These are phyloP conservation scores for Mortierella sp. DNA, from an alignment of 371 early-diverging fungal species.

Conservation along the genomic window DNA sequence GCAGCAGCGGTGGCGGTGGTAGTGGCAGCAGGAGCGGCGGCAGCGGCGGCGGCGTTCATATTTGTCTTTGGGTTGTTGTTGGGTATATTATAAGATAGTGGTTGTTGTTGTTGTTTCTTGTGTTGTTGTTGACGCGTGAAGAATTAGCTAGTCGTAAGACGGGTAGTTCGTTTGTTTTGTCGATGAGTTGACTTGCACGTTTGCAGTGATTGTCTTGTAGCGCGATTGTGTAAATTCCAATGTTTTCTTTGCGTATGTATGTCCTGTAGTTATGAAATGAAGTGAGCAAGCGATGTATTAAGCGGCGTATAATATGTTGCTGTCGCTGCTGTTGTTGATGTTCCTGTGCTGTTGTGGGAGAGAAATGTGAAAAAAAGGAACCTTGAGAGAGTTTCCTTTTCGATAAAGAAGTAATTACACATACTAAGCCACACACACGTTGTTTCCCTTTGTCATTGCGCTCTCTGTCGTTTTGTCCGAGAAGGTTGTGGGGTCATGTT, in stretches of 20 bases:
- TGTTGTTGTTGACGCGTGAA: background rate
- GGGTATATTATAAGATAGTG: constrained; percentile 4
- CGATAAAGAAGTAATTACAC: background rate
- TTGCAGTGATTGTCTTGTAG: background rate
- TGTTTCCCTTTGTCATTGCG: background rate
- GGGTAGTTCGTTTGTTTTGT: background rate
- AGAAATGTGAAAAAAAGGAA: background rate
- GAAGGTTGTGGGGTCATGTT: background rate
- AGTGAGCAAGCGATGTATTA: no score
- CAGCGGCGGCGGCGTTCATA: background rate
- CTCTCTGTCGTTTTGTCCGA: background rate
- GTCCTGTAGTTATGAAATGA: no score
- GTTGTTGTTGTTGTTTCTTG: background rate
- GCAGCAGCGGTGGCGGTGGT: background rate
- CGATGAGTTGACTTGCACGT: no score
- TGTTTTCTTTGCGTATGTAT: background rate
- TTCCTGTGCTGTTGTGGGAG: no score
- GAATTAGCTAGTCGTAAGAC: background rate
- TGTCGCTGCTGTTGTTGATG: no score
- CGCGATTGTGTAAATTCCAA: background rate
- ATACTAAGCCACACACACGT: constrained; percentile 1
- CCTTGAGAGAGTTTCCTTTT: background rate
- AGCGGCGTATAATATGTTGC: no score
- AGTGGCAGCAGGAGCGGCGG: background rate
- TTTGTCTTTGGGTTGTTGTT: background rate